A percentile compares a stretch with the other conserved stretches of the same genome.
Evolutionary conservation across 148 eudicot genomes (phyloP).

Genomic region (Rhododendron henanense): DNA sequence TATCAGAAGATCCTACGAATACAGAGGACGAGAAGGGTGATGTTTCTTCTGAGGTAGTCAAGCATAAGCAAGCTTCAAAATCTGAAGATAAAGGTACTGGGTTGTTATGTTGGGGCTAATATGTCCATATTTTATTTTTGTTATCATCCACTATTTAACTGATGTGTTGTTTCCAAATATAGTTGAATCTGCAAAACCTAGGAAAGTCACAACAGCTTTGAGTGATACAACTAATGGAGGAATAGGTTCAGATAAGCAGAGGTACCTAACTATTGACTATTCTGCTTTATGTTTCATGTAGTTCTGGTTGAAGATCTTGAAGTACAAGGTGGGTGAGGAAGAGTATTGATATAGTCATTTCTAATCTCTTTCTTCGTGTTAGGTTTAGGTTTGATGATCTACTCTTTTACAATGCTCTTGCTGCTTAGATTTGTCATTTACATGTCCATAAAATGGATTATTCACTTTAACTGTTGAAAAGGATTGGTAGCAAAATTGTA

Average conservation of each 20-base stretch:
- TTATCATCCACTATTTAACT: background rate
- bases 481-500: background rate
- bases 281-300: conserved; percentile 7
- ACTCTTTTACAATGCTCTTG: background rate
- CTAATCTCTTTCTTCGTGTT: background rate
- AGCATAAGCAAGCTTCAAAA: background rate
- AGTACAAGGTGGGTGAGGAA: background rate
- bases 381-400: background rate
- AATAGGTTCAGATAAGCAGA: conserved; percentile 62
- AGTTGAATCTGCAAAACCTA: conserved; percentile 31
- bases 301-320: background rate
- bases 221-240: conserved; percentile 35
- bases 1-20: conserved; percentile 28
- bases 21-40: background rate
- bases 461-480: background rate
- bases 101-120: background rate
- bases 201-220: conserved; percentile 28
- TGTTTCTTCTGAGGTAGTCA: background rate
- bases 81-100: background rate
- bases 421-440: background rate
- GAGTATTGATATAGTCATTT: background rate
- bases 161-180: background rate
- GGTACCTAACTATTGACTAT: conserved; percentile 27
- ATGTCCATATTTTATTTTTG: background rate
- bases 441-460: background rate